These are phyloP conservation scores for Aspergillus conjunctus DNA, from an alignment of 495 filamentous ascomycete species.

Conservation along the genomic window DNA sequence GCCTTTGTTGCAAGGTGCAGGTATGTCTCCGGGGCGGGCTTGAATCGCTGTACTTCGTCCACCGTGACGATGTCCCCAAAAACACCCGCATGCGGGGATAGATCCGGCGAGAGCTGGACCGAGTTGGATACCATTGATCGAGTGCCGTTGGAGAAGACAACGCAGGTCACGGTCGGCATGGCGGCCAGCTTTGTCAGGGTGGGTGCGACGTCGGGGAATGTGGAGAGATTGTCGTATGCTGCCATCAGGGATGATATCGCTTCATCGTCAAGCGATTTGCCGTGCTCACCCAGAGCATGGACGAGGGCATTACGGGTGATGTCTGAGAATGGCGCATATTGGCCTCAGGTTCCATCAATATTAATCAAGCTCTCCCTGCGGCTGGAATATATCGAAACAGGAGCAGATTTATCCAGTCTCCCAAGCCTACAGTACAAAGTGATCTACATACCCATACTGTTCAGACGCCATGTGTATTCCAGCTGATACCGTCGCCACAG, in stretches of 20 bases:
- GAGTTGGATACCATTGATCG: slow-evolving; percentile 63
- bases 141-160: slow-evolving; percentile 78
- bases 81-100: slow-evolving; percentile 49
- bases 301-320: slow-evolving; percentile 64
- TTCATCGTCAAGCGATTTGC: slow-evolving; percentile 41
- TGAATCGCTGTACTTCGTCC: slow-evolving; percentile 61
- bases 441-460: slow-evolving; percentile 13
- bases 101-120: slow-evolving; percentile 55
- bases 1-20: slow-evolving; percentile 48
- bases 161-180: slow-evolving; percentile 47
- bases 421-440: too few relatives aligned
- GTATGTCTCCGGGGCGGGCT: slow-evolving; percentile 70
- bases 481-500: slow-evolving; percentile 16
- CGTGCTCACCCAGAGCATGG: slow-evolving; percentile 64
- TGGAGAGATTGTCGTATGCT: slow-evolving; percentile 67
- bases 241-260: slow-evolving; percentile 55
- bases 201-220: slow-evolving; percentile 67
- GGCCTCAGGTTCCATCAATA: too few relatives aligned
- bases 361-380: too few relatives aligned
- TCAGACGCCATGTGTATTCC: slow-evolving; percentile 17
- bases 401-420: too few relatives aligned
- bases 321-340: slow-evolving; percentile 65
- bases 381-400: too few relatives aligned
- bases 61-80: slow-evolving; percentile 65
- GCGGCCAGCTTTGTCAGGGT: slow-evolving; percentile 50